phyloP scores from a whole-genome alignment of 1,139 yeast species.

The Hemisphaericaspora lyxosophila region DNA sequence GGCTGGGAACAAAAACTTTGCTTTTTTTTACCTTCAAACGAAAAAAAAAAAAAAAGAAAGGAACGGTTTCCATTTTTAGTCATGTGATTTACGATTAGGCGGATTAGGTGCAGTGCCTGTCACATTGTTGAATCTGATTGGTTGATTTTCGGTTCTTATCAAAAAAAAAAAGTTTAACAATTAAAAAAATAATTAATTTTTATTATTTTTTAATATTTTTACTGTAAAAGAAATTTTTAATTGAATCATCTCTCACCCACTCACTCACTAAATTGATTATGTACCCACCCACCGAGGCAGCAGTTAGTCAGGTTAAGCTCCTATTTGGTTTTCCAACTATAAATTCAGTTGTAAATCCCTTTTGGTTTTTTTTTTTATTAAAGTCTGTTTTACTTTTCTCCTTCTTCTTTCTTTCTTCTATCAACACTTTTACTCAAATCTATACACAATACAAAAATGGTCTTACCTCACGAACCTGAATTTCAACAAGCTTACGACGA shows the following conservation, averaged over 20 bases:
- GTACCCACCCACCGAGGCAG: background rate
- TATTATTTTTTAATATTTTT: too few relatives aligned
- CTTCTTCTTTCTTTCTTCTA: slow-evolving; percentile 1
- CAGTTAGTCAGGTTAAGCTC: background rate
- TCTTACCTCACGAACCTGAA: slow-evolving; percentile 85
- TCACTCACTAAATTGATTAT: background rate
- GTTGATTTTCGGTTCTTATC: background rate
- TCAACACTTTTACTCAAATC: background rate
- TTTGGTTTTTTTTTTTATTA: background rate
- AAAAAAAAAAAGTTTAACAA: background rate
- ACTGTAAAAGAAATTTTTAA: background rate
- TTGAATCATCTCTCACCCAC: background rate
- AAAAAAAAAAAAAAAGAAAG: background rate
- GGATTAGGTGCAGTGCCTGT: background rate
- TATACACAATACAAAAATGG: slow-evolving; percentile 33
- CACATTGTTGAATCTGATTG: background rate
- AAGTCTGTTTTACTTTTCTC: background rate
- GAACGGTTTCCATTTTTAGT: background rate
- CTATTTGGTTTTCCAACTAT: background rate
- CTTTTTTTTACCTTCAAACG: too few relatives aligned
- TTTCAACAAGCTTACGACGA: slow-evolving; percentile 98
- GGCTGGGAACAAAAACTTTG: too few relatives aligned
- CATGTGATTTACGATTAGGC: background rate
- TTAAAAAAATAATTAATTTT: too few relatives aligned
- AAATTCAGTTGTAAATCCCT: background rate